Base-by-base conservation (phyloP, 1,284 basidiomycete species). In the Papiliotrema laurentii region DNA sequence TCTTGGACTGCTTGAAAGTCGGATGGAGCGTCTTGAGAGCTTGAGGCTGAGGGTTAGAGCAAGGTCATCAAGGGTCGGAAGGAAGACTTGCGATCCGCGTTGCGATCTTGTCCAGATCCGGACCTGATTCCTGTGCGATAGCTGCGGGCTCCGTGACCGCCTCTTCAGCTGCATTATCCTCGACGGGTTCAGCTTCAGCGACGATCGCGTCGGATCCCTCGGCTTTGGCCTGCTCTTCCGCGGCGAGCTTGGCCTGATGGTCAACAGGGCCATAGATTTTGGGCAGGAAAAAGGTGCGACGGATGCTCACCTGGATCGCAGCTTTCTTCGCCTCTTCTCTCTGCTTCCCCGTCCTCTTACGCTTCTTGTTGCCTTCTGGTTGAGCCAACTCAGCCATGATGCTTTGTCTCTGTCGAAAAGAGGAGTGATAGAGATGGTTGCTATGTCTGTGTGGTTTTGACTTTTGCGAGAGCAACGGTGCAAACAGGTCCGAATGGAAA, bases 1-100 rank as follows among this genome's bases (percentile, higher is more conserved):
- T 77, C 69, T 84, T 88, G 7, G 85, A 83, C 68, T 86, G 89
- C 76, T 90, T 96, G 42, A 73, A 65, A 10, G 68, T 54, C 9
- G 71, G 67, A 53, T 70, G 65, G 4, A 74, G 59, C 26, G 66
- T 64, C 50, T 73, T 74, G 19, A 74, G 49, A 2, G 62, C 70
- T 52, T 65, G 61, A 3, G 69, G 66, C 72, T 74, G 47, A n/a
- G n/a, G 24, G 11, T 27, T 33, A 24, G n/a, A 7, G 37, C 5
- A n/a, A 18, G 16, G 30, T 36, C 18, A 31, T 47, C 18, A 19
- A 18, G 34, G 31, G 24, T 21, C 31, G 16, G 22, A 25, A 5
- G 33, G 16, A 27, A 24, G 11, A 57, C 68, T 52, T 43, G 69
- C 70, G n/a, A 69, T 62, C 2, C 69, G 62, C 39, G 55, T 53